phyloP scores from a whole-genome alignment of 768 basidiomycete genomes.

The Dentipellis sp. region DNA sequence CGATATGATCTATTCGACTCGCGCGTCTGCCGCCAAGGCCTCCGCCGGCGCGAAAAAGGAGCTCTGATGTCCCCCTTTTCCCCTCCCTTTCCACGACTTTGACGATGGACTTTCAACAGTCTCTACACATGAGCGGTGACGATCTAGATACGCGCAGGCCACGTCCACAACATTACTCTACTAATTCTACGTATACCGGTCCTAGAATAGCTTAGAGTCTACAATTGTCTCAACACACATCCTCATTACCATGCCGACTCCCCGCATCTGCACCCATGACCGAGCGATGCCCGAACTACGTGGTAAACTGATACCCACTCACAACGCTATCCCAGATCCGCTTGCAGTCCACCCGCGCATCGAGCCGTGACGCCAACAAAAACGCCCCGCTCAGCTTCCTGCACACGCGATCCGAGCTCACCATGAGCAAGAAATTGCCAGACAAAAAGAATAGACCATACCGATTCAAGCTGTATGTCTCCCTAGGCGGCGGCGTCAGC shows the following conservation, averaged over 20 bases:
- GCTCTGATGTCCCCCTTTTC: conserved; percentile 12
- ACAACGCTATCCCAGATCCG: conserved; percentile 68
- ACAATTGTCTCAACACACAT: neutral
- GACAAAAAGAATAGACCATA: conserved; percentile 21
- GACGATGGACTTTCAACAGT: conserved; percentile 7
- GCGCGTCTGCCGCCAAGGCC: conserved; percentile 20
- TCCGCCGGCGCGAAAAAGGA: conserved; percentile 16
- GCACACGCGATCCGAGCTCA: neutral
- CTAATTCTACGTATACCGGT: neutral
- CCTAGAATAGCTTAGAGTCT: neutral
- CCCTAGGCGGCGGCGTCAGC: conserved; percentile 85
- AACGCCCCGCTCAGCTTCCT: conserved; percentile 82
- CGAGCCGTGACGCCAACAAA: conserved; percentile 66
- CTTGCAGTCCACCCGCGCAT: conserved; percentile 65
- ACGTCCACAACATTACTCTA: neutral
- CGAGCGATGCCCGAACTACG: neutral
- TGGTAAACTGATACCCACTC: conserved; percentile 24
- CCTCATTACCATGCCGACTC: neutral
- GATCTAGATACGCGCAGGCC: neutral
- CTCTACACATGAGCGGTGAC: neutral
- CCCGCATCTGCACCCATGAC: neutral
- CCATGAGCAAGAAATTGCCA: neutral
- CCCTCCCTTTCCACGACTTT: neutral
- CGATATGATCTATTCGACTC: conserved; percentile 69
- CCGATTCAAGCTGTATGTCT: conserved; percentile 94